phyloP scores from a whole-genome alignment of 169 alveolate genomes.

The Eimeria mitis region DNA sequence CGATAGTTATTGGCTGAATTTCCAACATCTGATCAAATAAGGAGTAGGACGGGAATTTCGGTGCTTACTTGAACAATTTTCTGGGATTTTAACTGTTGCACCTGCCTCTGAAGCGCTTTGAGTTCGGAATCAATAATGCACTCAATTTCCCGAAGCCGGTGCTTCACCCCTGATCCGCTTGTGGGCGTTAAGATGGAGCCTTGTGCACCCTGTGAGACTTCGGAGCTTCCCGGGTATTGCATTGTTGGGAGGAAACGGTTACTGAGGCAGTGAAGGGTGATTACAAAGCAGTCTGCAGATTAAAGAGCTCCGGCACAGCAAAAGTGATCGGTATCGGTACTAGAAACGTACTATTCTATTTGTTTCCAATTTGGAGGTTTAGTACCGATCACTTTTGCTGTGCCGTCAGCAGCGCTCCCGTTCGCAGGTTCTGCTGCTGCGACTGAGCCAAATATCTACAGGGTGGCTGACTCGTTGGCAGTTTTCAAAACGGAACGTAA shows the following conservation, averaged over 20 bases:
- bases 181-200: constrained; percentile 81
- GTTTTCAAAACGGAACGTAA: not conserved
- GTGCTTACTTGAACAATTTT: constrained; percentile 78
- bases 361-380: not conserved
- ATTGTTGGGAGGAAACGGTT: not conserved
- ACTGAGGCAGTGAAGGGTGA: not conserved
- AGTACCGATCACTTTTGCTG: no score
- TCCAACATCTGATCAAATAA: not conserved
- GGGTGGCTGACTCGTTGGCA: not conserved
- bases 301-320: not conserved
- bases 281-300: not conserved
- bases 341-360: no score
- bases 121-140: constrained; percentile 78
- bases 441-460: not conserved
- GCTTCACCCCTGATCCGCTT: constrained; percentile 82
- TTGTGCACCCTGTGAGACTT: constrained; percentile 8
- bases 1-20: not conserved
- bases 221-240: constrained; percentile 29
- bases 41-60: not conserved
- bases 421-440: no score
- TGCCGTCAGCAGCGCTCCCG: no score
- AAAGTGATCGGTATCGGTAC: not conserved
- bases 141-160: constrained; percentile 82
- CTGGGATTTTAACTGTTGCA: constrained; percentile 76
- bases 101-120: constrained; percentile 70